Conservation (phyloP, 306 rosid species). For the Coriaria nepalensis region DNA sequence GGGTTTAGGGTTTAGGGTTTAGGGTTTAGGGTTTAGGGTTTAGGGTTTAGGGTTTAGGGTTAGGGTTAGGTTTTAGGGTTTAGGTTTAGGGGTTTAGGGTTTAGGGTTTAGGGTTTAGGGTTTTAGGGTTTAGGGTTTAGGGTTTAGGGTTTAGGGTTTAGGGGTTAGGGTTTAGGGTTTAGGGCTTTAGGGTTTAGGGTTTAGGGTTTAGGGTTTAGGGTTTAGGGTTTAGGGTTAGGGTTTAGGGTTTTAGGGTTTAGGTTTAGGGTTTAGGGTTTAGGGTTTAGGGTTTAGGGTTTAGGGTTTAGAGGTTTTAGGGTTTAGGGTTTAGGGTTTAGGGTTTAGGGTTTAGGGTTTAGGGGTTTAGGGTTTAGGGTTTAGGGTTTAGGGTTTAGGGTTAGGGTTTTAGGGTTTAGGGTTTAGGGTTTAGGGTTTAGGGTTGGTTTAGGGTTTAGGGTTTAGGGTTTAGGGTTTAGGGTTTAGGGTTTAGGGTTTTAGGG, state of each 20-base stretch:
- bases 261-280: slow-evolving; percentile 12
- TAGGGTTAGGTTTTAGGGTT: no score
- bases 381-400: no score
- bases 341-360: no score
- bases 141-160: slow-evolving; percentile 13
- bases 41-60: slow-evolving; percentile 13
- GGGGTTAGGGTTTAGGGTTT: slow-evolving; percentile 12
- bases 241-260: slow-evolving; percentile 7
- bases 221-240: slow-evolving; percentile 6
- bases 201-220: slow-evolving; percentile 11
- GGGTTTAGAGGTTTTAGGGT: no score
- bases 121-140: slow-evolving; percentile 12
- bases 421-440: no score
- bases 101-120: slow-evolving; percentile 15
- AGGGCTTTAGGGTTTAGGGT: slow-evolving; percentile 14
- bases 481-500: slow-evolving; percentile 11
- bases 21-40: slow-evolving; percentile 12
- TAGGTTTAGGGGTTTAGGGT: no score
- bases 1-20: slow-evolving; percentile 2
- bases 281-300: slow-evolving; percentile 4
- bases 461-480: slow-evolving; percentile 17
- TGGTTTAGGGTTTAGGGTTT: slow-evolving; percentile 16
- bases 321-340: no score
- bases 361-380: no score
- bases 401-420: no score